Percentiles rank a stretch among this genome's conserved stretches.
phyloP scores from a whole-genome alignment of 2,329 filamentous ascomycete species.

The Cercospora beticola region DNA sequence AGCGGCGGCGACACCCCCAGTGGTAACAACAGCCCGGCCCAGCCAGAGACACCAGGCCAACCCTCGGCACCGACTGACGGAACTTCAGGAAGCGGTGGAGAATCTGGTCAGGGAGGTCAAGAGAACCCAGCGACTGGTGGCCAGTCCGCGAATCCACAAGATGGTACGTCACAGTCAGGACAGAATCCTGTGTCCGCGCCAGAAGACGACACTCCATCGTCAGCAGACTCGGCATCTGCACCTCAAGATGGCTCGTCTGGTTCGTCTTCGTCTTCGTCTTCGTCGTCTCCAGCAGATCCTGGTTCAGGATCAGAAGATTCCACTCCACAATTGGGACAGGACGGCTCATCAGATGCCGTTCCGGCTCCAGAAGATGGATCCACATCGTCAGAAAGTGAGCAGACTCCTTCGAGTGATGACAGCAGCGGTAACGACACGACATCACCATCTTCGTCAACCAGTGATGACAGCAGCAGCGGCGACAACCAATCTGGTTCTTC shows the following conservation, averaged over 20 bases:
- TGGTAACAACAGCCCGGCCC: neutral
- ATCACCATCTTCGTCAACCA: neutral
- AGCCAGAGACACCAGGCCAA: neutral
- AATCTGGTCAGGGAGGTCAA: neutral
- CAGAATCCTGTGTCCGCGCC: neutral
- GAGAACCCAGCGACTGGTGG: neutral
- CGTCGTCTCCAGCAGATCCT: neutral
- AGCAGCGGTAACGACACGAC: neutral
- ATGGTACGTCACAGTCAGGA: neutral
- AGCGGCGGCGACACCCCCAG: neutral
- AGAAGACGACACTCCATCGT: neutral
- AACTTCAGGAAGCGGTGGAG: neutral
- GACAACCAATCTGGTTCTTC: neutral
- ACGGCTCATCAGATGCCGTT: neutral
- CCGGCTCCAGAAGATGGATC: neutral
- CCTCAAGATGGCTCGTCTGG: neutral
- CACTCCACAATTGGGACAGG: neutral
- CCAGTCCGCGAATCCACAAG: neutral
- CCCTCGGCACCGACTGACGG: neutral
- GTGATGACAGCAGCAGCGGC: neutral
- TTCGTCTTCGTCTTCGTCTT: neutral
- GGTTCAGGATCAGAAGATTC: neutral
- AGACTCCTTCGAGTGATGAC: neutral
- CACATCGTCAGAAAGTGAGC: neutral
- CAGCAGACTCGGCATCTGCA: neutral